These are phyloP conservation scores for Scedosporium minutisporum DNA, from an alignment of 2,329 filamentous ascomycete genomes.

Conservation along the genomic window DNA sequence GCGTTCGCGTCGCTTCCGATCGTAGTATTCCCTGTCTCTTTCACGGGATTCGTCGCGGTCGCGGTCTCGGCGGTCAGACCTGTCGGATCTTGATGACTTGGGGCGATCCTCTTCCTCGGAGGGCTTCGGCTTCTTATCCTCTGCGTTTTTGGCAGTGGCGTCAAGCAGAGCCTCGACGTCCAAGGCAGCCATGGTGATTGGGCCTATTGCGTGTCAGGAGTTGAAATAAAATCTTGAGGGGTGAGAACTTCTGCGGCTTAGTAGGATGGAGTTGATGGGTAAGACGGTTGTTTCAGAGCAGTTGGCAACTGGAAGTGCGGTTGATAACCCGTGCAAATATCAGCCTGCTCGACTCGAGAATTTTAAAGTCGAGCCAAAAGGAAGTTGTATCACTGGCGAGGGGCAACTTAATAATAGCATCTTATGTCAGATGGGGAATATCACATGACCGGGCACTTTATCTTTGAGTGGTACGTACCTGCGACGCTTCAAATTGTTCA, in stretches of 20 bases:
- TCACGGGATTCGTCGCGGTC: slow-evolving; percentile 46
- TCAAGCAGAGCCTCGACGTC: slow-evolving; percentile 90
- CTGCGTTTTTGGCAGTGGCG: slow-evolving; percentile 59
- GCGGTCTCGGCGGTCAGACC: slow-evolving; percentile 34
- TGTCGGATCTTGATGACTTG: slow-evolving; percentile 37
- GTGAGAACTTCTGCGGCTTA: not conserved
- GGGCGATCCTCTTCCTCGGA: slow-evolving; percentile 49
- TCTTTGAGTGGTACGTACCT: not conserved
- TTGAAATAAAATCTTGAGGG: slow-evolving; percentile 4
- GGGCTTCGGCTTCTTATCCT: slow-evolving; percentile 35
- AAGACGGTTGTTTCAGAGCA: not conserved
- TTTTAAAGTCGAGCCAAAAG: too few species aligned
- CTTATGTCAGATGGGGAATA: not conserved
- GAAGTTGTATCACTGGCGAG: not conserved
- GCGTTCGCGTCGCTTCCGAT: slow-evolving; percentile 36
- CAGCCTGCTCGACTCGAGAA: too few species aligned
- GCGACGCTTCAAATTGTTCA: not conserved
- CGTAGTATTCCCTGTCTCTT: slow-evolving; percentile 44
- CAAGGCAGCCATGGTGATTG: slow-evolving; percentile 34
- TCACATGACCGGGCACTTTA: not conserved
- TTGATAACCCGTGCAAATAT: too few species aligned
- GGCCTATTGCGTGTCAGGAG: slow-evolving; percentile 16
- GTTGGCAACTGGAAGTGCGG: not conserved
- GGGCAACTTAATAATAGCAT: not conserved
- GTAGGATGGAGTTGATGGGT: too few species aligned